Evolutionary conservation across 345 rosid species (phyloP).

Genomic region (Zanthoxylum bungeanum): DNA sequence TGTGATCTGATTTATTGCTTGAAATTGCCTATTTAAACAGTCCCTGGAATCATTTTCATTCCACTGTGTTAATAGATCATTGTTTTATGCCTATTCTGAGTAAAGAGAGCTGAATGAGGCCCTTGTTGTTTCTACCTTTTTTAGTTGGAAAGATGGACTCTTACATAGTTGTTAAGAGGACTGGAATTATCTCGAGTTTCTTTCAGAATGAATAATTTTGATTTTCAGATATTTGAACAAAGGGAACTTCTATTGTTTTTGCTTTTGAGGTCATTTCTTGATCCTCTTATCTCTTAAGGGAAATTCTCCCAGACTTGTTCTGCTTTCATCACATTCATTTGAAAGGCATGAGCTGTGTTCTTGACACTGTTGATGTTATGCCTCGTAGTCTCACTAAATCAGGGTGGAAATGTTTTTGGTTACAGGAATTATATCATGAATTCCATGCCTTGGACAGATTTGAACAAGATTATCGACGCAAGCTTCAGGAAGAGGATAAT

Average conservation of each 20-base stretch:
- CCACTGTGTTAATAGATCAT: no score
- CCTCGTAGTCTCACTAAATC: not conserved
- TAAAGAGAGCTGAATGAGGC: not conserved
- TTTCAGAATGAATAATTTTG: not conserved
- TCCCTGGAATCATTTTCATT: not conserved
- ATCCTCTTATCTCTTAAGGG: not conserved
- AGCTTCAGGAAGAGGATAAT: slow-evolving; percentile 88
- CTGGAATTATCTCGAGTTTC: not conserved
- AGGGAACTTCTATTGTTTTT: not conserved
- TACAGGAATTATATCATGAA: slow-evolving; percentile 95
- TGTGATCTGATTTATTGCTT: not conserved
- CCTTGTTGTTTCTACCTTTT: no score
- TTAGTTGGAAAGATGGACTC: no score
- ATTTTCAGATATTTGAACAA: not conserved
- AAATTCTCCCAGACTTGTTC: not conserved
- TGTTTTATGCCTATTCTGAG: no score
- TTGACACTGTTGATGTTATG: not conserved
- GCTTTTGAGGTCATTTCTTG: not conserved
- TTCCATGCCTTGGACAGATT: slow-evolving; percentile 95
- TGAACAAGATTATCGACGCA: slow-evolving; percentile 96
- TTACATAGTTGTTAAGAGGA: no score
- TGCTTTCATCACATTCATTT: not conserved
- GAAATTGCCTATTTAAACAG: not conserved
- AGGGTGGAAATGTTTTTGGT: slow-evolving; percentile 4
- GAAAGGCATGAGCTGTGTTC: not conserved